These are phyloP conservation scores for Austroboletus festivus DNA, from an alignment of 768 basidiomycete genomes.

Conservation along the genomic window DNA sequence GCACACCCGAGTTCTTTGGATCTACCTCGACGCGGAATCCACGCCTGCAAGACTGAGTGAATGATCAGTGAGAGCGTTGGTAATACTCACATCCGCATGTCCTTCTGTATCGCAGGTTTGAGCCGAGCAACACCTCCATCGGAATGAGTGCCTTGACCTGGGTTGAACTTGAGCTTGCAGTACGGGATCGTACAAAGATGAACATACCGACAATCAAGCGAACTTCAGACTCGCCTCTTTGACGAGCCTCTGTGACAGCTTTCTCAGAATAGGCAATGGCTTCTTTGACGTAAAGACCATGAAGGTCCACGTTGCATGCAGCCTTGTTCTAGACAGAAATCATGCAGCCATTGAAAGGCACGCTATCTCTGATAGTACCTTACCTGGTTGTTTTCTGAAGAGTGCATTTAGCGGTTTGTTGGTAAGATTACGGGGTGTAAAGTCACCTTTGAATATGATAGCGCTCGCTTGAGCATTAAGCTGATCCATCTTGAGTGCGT, in stretches of 20 bases:
- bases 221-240: conserved; percentile 57
- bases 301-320: conserved; percentile 78
- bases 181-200: not conserved
- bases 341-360: conserved; percentile 3
- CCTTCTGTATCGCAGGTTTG: conserved; percentile 83
- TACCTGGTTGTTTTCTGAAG: conserved; percentile 73
- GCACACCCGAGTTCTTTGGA: conserved; percentile 76
- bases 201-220: conserved; percentile 80
- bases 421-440: conserved; percentile 8
- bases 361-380: not conserved
- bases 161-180: not conserved
- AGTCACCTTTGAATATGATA: conserved; percentile 71
- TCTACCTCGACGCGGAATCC: conserved; percentile 71
- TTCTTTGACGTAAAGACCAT: conserved; percentile 92
- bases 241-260: conserved; percentile 64
- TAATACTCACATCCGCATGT: conserved; percentile 65
- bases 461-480: conserved; percentile 77
- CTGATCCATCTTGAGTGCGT: conserved; percentile 69
- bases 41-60: conserved; percentile 45
- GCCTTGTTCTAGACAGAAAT: conserved; percentile 46
- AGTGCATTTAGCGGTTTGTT: not conserved
- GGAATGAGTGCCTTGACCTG: conserved; percentile 92
- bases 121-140: conserved; percentile 71
- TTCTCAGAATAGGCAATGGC: conserved; percentile 71
- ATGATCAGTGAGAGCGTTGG: not conserved